Conservation (phyloP, 495 filamentous ascomycete species). For the Penicillium herquei region DNA sequence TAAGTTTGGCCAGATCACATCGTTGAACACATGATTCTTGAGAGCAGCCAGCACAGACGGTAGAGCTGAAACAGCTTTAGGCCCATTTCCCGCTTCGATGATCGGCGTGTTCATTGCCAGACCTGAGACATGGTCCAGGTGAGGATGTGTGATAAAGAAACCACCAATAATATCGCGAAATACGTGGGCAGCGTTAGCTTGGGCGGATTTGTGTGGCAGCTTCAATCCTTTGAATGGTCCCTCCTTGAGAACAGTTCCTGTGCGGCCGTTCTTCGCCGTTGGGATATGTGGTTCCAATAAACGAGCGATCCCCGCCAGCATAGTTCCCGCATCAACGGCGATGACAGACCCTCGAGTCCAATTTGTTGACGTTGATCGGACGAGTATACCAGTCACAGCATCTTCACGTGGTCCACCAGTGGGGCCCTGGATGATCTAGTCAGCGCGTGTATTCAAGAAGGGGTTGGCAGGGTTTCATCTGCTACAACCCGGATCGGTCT, state of each 20-base stretch:
- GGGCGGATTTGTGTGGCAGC: slow-evolving; percentile 56
- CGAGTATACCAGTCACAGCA: slow-evolving; percentile 83
- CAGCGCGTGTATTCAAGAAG: slow-evolving; percentile 10
- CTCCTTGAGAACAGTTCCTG: slow-evolving; percentile 17
- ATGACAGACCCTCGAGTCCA: slow-evolving; percentile 81
- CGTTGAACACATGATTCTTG: slow-evolving; percentile 94
- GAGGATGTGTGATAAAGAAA: slow-evolving; percentile 89
- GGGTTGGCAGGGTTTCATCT: slow-evolving; percentile 14
- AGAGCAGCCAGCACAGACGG: slow-evolving; percentile 83
- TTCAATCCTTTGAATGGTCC: slow-evolving; percentile 77
- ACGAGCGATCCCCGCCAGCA: slow-evolving; percentile 76
- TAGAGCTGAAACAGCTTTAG: slow-evolving; percentile 80
- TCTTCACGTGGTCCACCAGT: slow-evolving; percentile 89
- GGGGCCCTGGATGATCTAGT: slow-evolving; percentile 63
- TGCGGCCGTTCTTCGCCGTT: slow-evolving; percentile 25
- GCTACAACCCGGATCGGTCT: slow-evolving; percentile 18
- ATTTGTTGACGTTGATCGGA: slow-evolving; percentile 71
- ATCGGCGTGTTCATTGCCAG: slow-evolving; percentile 90
- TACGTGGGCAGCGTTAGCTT: slow-evolving; percentile 77
- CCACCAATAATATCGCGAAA: slow-evolving; percentile 77
- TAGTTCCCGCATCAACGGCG: slow-evolving; percentile 89
- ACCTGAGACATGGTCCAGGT: slow-evolving; percentile 89
- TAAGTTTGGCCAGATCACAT: slow-evolving; percentile 95
- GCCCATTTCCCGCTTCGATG: slow-evolving; percentile 65
- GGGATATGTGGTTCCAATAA: slow-evolving; percentile 60